Evolutionary conservation across 192 early-diverging fungal genomes (phyloP).

Genomic region (Dispira parvispora): DNA sequence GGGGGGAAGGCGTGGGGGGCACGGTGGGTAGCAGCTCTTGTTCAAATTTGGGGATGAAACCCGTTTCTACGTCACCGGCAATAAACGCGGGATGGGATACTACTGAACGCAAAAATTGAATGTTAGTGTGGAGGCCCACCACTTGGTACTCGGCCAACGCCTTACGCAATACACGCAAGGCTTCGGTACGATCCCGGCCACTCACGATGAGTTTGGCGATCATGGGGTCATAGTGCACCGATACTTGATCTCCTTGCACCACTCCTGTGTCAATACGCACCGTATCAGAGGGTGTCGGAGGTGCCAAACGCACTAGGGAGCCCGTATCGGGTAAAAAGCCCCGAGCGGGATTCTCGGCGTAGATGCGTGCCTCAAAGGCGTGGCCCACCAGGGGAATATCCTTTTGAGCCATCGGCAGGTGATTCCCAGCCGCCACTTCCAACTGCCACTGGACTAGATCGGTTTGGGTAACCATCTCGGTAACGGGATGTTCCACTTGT

Average conservation of each 20-base stretch:
- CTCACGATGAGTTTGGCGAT: conserved; percentile 87
- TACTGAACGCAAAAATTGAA: conserved; percentile 72
- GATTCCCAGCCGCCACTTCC: conserved; percentile 83
- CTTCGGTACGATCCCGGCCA: conserved; percentile 63
- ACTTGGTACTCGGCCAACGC: conserved; percentile 79
- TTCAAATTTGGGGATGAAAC: conserved; percentile 74
- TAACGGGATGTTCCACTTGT: conserved; percentile 91
- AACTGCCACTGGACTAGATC: conserved; percentile 94
- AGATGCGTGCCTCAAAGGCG: conserved; percentile 95
- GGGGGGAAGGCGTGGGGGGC: conserved; percentile 19
- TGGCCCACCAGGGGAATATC: conserved; percentile 61
- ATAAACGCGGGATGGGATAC: conserved; percentile 67
- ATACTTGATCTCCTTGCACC: conserved; percentile 74
- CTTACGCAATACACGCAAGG: conserved; percentile 58
- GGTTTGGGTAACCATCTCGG: conserved; percentile 87
- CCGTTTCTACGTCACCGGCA: conserved; percentile 80
- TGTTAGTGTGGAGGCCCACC: conserved; percentile 84
- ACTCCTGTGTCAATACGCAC: conserved; percentile 91
- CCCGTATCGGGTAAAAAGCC: conserved; percentile 90
- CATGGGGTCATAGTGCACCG: conserved; percentile 90
- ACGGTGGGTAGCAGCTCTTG: conserved; percentile 35
- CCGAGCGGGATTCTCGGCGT: conserved; percentile 84
- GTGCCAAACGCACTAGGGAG: conserved; percentile 56
- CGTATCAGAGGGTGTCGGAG: conserved; percentile 38
- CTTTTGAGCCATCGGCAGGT: conserved; percentile 50